Percentiles rank a stretch among this genome's conserved stretches.
These are phyloP conservation scores for Lactifluus pinguis DNA, from an alignment of 768 basidiomycete genomes.

Conservation along the genomic window DNA sequence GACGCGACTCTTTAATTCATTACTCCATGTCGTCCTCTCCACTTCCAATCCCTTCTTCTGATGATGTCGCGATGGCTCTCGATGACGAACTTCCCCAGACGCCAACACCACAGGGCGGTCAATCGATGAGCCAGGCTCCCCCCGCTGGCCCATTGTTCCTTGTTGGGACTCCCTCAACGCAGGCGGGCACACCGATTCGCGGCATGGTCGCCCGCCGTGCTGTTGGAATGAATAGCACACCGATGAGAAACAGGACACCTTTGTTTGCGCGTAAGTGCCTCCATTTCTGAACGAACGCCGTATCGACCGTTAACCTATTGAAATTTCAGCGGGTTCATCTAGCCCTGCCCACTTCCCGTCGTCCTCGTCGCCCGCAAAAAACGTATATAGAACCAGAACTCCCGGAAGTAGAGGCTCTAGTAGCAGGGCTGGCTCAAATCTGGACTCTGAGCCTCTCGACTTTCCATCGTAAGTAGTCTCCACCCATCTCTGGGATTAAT, in stretches of 20 bases:
- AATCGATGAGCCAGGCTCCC: slow-evolving; percentile 27
- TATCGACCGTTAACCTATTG: not conserved
- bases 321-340: slow-evolving; percentile 14
- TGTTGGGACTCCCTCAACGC: slow-evolving; percentile 14
- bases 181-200: slow-evolving; percentile 15
- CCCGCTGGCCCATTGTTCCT: slow-evolving; percentile 15
- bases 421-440: slow-evolving; percentile 21
- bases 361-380: slow-evolving; percentile 23
- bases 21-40: slow-evolving; percentile 18
- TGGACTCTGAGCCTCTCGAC: slow-evolving; percentile 52
- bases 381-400: not conserved
- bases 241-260: slow-evolving; percentile 18
- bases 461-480: slow-evolving; percentile 50
- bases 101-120: slow-evolving; percentile 21
- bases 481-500: not conserved
- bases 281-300: not conserved
- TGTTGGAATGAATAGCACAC: slow-evolving; percentile 15
- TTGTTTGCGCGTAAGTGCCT: slow-evolving; percentile 17
- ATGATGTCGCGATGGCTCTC: slow-evolving; percentile 9
- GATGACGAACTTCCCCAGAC: slow-evolving; percentile 18
- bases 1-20: slow-evolving; percentile 3
- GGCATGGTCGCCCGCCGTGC: slow-evolving; percentile 14
- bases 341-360: slow-evolving; percentile 30
- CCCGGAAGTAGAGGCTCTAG: slow-evolving; percentile 12
- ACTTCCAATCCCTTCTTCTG: slow-evolving; percentile 18